Conservation (phyloP, 1,284 basidiomycete species). For the Hemileia vastatrix region DNA sequence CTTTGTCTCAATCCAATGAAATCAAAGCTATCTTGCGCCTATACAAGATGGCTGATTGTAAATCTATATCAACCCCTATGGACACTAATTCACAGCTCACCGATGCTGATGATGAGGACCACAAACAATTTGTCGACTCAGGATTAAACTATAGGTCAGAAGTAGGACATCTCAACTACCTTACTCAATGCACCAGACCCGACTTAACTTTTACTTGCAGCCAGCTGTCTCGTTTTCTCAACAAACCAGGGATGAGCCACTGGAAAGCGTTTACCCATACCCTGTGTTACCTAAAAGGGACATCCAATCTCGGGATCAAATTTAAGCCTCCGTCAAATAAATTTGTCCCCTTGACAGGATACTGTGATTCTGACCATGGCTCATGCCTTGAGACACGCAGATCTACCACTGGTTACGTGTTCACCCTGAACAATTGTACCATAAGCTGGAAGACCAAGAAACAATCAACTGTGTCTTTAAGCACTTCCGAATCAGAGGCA, state of each 20-base stretch:
- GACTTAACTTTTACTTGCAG: not conserved
- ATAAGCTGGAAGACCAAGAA: not conserved
- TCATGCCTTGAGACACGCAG: not conserved
- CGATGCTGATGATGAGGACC: not conserved
- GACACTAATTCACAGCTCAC: not conserved
- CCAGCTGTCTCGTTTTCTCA: not conserved
- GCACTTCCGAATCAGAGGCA: constrained; percentile 1
- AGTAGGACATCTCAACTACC: no score
- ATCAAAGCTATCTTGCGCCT: not conserved
- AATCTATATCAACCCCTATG: not conserved
- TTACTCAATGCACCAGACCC: no score
- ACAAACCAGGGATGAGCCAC: no score
- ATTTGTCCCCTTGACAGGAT: not conserved
- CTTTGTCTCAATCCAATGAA: not conserved
- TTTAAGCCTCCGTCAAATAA: no score
- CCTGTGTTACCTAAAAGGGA: not conserved
- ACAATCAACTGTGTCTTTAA: not conserved
- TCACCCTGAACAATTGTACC: no score
- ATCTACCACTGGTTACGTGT: not conserved
- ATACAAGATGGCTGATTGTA: not conserved
- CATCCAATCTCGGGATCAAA: not conserved
- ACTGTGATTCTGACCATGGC: not conserved
- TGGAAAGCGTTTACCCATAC: not conserved
- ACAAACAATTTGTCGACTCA: not conserved
- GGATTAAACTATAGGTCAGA: no score